Conservation (phyloP, 768 basidiomycete genomes). For the Agaricus sinodeliciosus region DNA sequence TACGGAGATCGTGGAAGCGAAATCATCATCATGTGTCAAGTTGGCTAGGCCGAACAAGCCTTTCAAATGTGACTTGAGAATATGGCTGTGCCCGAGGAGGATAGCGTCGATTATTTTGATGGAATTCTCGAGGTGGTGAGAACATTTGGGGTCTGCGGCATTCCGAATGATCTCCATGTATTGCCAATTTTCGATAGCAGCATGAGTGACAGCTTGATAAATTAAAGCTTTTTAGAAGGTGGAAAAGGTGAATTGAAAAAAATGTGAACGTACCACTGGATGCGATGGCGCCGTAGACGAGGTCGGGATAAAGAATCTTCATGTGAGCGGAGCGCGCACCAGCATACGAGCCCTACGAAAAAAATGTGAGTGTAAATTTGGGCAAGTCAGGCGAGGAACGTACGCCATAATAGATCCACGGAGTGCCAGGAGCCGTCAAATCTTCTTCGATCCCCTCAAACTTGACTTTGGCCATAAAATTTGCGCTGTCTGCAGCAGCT, state of each 20-base stretch:
- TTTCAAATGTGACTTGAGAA: constrained; percentile 52
- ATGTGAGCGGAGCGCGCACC: constrained; percentile 93
- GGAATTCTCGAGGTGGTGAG: constrained; percentile 47
- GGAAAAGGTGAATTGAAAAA: neutral
- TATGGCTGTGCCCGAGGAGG: constrained; percentile 32
- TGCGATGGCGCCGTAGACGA: constrained; percentile 88
- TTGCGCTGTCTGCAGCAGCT: constrained; percentile 83
- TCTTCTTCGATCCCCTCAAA: constrained; percentile 67
- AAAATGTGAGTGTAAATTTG: no score
- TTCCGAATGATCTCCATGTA: constrained; percentile 80
- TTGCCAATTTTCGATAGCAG: constrained; percentile 75
- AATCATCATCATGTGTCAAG: constrained; percentile 71
- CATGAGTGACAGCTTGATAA: constrained; percentile 73
- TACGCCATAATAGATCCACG: constrained; percentile 95
- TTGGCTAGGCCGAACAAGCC: constrained; percentile 66
- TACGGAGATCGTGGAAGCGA: constrained; percentile 63
- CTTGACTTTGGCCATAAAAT: constrained; percentile 80
- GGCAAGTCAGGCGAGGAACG: constrained; percentile 13
- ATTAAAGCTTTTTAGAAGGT: neutral
- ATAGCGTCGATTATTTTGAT: constrained; percentile 58
- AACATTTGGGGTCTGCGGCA: constrained; percentile 60
- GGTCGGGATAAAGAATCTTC: constrained; percentile 77
- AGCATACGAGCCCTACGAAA: constrained; percentile 73
- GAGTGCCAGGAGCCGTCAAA: constrained; percentile 63
- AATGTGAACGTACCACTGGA: constrained; percentile 57